Conservation (phyloP, 2,329 filamentous ascomycete species). For the Leptodontidium sp. region DNA sequence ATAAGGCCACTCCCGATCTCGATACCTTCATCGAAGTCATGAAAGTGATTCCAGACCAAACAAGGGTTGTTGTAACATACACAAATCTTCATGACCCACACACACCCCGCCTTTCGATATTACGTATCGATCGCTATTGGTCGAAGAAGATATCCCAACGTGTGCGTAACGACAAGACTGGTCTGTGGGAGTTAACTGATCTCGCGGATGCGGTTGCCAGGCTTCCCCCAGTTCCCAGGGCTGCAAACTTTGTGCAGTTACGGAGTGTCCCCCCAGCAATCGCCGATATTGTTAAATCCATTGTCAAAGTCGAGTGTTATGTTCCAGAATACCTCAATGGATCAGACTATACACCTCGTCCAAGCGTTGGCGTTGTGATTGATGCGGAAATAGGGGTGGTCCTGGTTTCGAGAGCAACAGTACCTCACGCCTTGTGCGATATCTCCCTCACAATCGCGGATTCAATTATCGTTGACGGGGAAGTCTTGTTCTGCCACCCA, state of each 20-base stretch:
- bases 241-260: constrained; percentile 90
- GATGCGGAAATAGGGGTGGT: constrained; percentile 99
- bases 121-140: constrained; percentile 96
- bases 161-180: constrained; percentile 86
- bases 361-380: constrained; percentile 92
- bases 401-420: constrained; percentile 89
- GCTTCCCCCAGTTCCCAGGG: constrained; percentile 74
- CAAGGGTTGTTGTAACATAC: constrained; percentile 92
- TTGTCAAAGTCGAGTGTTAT: constrained; percentile 89
- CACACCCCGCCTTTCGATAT: constrained; percentile 90
- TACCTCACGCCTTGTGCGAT: constrained; percentile 96
- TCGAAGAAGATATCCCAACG: constrained; percentile 92
- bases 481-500: constrained; percentile 94
- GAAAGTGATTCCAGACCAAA: constrained; percentile 81
- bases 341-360: constrained; percentile 75
- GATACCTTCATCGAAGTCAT: constrained; percentile 91
- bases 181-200: constrained; percentile 93
- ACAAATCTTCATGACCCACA: constrained; percentile 95
- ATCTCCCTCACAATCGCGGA: constrained; percentile 96
- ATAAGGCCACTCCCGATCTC: constrained; percentile 88
- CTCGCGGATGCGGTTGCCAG: constrained; percentile 85
- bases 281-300: constrained; percentile 92
- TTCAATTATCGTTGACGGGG: constrained; percentile 92
- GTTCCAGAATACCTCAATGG: constrained; percentile 97
- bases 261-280: constrained; percentile 91